phyloP scores from a whole-genome alignment of 257 asterid species.

The Jaltomata sinuosa region DNA sequence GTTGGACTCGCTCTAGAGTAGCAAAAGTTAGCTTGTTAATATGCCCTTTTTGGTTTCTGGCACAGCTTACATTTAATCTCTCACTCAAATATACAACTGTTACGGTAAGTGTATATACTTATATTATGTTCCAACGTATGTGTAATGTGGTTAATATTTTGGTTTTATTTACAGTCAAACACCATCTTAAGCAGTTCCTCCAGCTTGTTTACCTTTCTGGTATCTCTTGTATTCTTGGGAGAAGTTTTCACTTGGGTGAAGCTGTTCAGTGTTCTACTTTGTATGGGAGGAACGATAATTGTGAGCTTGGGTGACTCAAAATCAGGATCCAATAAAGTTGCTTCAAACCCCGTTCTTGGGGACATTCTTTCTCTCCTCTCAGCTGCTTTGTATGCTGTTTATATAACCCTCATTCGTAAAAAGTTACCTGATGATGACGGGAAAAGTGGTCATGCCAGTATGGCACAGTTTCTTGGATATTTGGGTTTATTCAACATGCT shows the following conservation, averaged over 20 bases:
- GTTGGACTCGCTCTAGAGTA: slow-evolving; percentile 78
- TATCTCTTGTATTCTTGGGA: slow-evolving; percentile 77
- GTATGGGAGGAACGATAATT: slow-evolving; percentile 87
- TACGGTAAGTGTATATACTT: slow-evolving; percentile 33
- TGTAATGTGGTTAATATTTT: slow-evolving; percentile 5
- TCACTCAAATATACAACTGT: slow-evolving; percentile 95
- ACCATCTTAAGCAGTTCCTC: slow-evolving; percentile 92
- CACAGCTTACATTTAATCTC: slow-evolving; percentile 86
- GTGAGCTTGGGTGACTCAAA: slow-evolving; percentile 85
- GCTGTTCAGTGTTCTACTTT: slow-evolving; percentile 76
- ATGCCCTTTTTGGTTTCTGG: slow-evolving; percentile 89
- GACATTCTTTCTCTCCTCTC: slow-evolving; percentile 67
- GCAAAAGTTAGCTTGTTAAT: slow-evolving; percentile 87
- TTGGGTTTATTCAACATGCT: slow-evolving; percentile 78
- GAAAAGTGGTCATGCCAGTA: slow-evolving; percentile 52
- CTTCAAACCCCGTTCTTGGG: slow-evolving; percentile 67
- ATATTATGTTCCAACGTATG: background rate
- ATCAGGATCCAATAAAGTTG: slow-evolving; percentile 35
- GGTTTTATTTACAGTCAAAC: slow-evolving; percentile 51
- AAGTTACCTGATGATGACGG: slow-evolving; percentile 77
- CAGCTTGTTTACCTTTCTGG: slow-evolving; percentile 87
- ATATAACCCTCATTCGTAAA: slow-evolving; percentile 74
- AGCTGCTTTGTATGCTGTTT: slow-evolving; percentile 74
- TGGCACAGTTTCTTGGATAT: slow-evolving; percentile 95
- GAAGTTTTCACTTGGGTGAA: slow-evolving; percentile 88